Evolutionary conservation across 495 filamentous ascomycete species (phyloP).

Genomic region (Bacidia rubella): DNA sequence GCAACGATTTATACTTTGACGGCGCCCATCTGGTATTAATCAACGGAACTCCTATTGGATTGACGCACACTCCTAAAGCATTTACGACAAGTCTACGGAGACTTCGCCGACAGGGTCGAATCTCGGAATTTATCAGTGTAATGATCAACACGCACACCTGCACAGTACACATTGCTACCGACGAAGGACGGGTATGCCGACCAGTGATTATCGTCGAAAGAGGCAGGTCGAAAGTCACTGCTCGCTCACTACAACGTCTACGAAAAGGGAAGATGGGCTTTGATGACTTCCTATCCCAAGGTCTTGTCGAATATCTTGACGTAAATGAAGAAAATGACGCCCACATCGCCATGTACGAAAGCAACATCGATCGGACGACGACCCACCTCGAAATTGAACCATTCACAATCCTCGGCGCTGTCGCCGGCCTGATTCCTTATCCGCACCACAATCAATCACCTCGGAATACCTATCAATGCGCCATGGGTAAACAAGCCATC

Average conservation of each 20-base stretch:
- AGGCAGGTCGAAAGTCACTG: conserved; percentile 60
- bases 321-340: conserved; percentile 98
- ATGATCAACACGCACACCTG: conserved; percentile 86
- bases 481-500: conserved; percentile 99
- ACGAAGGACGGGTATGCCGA: conserved; percentile 90
- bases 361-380: conserved; percentile 60
- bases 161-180: conserved; percentile 88
- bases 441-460: conserved; percentile 99
- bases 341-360: conserved; percentile 78
- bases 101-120: conserved; percentile 70
- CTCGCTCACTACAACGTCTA: conserved; percentile 61
- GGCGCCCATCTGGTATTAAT: conserved; percentile 86
- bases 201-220: conserved; percentile 90
- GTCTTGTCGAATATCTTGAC: conserved; percentile 90
- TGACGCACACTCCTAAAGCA: conserved; percentile 67
- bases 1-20: conserved; percentile 66
- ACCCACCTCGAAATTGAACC: conserved; percentile 97
- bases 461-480: conserved; percentile 97
- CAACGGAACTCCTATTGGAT: conserved; percentile 82
- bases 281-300: conserved; percentile 80
- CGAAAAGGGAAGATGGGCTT: conserved; percentile 72
- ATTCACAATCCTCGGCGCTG: conserved; percentile 93
- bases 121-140: conserved; percentile 91
- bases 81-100: conserved; percentile 75
- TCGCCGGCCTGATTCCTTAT: conserved; percentile 92